Evolutionary conservation across 2,329 filamentous ascomycete species (phyloP).

Genomic region (Pyricularia sp.): DNA sequence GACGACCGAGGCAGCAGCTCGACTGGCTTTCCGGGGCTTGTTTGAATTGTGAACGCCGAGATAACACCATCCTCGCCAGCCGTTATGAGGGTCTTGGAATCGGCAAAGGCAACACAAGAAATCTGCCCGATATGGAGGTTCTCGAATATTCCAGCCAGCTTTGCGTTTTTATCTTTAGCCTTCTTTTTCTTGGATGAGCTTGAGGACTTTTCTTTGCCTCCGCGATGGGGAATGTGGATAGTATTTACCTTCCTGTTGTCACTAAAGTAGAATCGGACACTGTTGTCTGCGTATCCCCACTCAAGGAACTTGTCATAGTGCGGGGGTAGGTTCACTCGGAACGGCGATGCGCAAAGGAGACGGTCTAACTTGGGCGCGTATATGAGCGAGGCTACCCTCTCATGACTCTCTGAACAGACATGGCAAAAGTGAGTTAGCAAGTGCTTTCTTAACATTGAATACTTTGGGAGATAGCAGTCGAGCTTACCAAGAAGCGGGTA

Average conservation of each 20-base stretch:
- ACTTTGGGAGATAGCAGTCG: not conserved
- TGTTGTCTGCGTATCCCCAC: slow-evolving; percentile 93
- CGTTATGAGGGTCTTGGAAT: slow-evolving; percentile 84
- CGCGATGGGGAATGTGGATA: not conserved
- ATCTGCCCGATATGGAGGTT: slow-evolving; percentile 89
- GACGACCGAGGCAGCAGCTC: slow-evolving; percentile 72
- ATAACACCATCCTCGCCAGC: slow-evolving; percentile 89
- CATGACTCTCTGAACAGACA: slow-evolving; percentile 50
- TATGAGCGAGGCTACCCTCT: slow-evolving; percentile 69
- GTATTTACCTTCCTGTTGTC: slow-evolving; percentile 62
- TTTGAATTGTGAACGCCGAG: slow-evolving; percentile 68
- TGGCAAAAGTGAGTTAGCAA: slow-evolving; percentile 6
- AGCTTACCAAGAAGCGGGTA: slow-evolving; percentile 61
- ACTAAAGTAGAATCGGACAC: slow-evolving; percentile 80
- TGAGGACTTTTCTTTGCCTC: not conserved
- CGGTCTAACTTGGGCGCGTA: slow-evolving; percentile 75
- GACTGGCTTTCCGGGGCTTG: slow-evolving; percentile 54
- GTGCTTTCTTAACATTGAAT: not conserved
- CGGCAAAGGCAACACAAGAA: slow-evolving; percentile 73
- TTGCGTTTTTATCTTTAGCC: slow-evolving; percentile 17
- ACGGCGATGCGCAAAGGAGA: slow-evolving; percentile 72
- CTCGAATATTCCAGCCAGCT: slow-evolving; percentile 77
- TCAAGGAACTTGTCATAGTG: slow-evolving; percentile 84
- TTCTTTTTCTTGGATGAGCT: slow-evolving; percentile 4
- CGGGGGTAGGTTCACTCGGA: slow-evolving; percentile 80